phyloP scores from a whole-genome alignment of 176 grass and related monocot genomes.

The Triticum dicoccoides region DNA sequence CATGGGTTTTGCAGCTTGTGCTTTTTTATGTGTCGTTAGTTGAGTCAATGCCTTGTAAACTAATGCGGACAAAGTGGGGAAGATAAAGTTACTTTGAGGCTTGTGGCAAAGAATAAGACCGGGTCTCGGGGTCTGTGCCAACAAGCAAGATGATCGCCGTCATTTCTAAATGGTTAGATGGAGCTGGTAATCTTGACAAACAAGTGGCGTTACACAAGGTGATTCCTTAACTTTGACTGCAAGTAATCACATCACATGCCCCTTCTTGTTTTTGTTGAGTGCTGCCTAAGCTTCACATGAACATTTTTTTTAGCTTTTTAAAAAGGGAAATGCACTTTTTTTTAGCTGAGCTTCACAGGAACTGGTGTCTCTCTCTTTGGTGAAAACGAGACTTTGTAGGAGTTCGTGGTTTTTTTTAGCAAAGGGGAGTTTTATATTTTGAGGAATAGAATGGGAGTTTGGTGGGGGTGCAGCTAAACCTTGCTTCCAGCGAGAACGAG shows the following conservation, averaged over 20 bases:
- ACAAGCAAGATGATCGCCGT: not conserved
- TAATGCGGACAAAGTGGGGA: not conserved
- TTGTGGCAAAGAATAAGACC: not conserved
- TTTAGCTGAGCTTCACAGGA: no score
- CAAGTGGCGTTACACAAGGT: not conserved
- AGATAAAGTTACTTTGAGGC: not conserved
- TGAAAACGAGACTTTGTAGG: no score
- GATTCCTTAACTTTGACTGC: slow-evolving; percentile 17
- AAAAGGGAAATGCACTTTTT: no score
- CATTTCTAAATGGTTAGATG: not conserved
- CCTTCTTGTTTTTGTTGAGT: not conserved
- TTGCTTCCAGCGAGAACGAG: no score
- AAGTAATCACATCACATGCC: not conserved
- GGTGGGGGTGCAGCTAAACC: no score
- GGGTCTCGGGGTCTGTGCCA: not conserved
- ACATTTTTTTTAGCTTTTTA: no score
- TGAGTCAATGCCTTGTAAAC: slow-evolving; percentile 5
- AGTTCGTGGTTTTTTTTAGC: no score
- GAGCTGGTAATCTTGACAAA: not conserved
- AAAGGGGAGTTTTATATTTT: no score
- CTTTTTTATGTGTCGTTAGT: slow-evolving; percentile 18
- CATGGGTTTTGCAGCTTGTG: not conserved
- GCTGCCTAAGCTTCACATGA: not conserved
- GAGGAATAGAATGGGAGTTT: no score
- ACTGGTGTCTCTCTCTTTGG: no score